These are phyloP conservation scores for Aspergillus persii DNA, from an alignment of 2,329 filamentous ascomycete species.

Conservation along the genomic window DNA sequence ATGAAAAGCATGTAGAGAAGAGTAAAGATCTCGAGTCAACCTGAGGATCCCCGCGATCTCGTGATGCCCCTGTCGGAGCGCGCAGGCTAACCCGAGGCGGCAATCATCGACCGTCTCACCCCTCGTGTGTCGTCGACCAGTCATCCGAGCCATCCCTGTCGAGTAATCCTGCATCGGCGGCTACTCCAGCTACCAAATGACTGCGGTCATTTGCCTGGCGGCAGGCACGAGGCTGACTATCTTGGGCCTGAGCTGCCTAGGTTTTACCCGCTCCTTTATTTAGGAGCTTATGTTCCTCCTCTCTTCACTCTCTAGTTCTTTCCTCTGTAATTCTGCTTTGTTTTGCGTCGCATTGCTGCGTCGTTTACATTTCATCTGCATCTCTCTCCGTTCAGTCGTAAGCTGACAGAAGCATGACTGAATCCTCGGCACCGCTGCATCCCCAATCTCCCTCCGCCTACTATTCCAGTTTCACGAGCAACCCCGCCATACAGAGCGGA, in stretches of 20 bases:
- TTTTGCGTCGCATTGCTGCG: neutral
- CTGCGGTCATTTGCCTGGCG: neutral
- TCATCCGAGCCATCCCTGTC: neutral
- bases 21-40: no score
- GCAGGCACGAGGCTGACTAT: constrained; percentile 1
- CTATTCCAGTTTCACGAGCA: constrained; percentile 28
- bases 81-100: neutral
- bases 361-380: neutral
- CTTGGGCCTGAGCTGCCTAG: neutral
- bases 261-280: neutral
- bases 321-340: neutral
- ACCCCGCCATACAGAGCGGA: constrained; percentile 20
- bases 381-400: neutral
- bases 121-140: neutral
- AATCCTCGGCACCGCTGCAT: constrained; percentile 5
- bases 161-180: neutral
- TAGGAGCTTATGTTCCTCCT: neutral
- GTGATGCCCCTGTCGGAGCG: neutral
- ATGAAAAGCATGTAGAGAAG: no score
- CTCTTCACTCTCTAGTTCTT: neutral
- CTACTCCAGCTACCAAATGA: neutral
- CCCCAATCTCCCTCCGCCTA: constrained; percentile 28
- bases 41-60: neutral
- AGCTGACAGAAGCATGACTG: constrained; percentile 13
- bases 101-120: neutral